Evolutionary conservation across 2,329 filamentous ascomycete genomes (phyloP), one percentile per base, ranked within the genome.

Genomic region (Amauroascus verrucosus): DNA sequence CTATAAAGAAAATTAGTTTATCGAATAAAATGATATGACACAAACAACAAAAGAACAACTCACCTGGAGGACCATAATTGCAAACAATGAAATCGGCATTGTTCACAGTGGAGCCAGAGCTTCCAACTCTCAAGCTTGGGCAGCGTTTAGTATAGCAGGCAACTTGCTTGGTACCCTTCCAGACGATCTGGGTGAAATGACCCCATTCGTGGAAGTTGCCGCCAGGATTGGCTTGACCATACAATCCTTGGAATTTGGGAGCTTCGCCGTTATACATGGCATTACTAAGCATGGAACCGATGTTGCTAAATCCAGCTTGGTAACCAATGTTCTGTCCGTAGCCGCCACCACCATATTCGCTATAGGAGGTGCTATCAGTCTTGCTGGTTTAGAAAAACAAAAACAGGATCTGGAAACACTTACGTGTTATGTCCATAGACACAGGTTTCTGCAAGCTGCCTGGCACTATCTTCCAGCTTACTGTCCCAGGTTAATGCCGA

Each of bases 271-370:
- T 88, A 79, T 96, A 96, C 88, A 93, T 96, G 72, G 84, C 76
- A 67, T 91, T 79, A 63, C 83, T 87, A 65, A 91, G 83, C 60
- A 85, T 82, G 58, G 78, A 75, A 51, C 81, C 80, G 58, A 87
- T 75, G 45, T 82, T 78, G 56, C 68, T 70, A n/a, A 72, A 67
- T 1, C 70, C 64, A 56, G 80, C 76, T 60, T 83, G 76, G 56
- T 84, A 83, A 64, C 87, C 91, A 55, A 97, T 84, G 78, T 97
- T 98, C 75, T 98, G 93, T 58, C 93, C 93, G 65, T 93, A 94
- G 43, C 78, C 76, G 53, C 81, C 81, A 48, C 73, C 76, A 57
- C 80, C 73, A 24, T 73, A 67, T 62, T 78, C 82, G 61, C 65
- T 69, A 55, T 51, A 48, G 13, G 33, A n/a, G n/a, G 24, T 35